Percentiles rank a stretch among this genome's conserved stretches.
Evolutionary conservation across 1,284 basidiomycete genomes (phyloP).

Genomic region (Pyrrhoderma lamaoense): DNA sequence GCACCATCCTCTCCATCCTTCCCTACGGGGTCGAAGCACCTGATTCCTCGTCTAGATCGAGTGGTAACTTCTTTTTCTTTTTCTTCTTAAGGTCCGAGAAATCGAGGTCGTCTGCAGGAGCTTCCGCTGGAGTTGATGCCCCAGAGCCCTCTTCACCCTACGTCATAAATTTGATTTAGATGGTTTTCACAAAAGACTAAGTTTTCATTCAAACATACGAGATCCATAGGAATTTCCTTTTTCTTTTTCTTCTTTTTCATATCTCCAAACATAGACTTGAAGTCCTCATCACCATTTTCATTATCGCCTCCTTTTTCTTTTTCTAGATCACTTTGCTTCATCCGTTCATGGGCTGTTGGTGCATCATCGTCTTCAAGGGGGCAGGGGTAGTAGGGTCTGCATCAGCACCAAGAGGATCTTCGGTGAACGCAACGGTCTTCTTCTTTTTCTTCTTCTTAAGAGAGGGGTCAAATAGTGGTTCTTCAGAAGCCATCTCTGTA

Average conservation of each 20-base stretch:
- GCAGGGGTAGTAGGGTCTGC: constrained; percentile 74
- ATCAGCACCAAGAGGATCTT: constrained; percentile 76
- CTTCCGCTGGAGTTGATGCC: constrained; percentile 47
- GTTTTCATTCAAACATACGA: constrained; percentile 49
- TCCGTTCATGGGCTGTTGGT: constrained; percentile 68
- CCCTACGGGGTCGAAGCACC: constrained; percentile 20
- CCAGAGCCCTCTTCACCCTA: constrained; percentile 60
- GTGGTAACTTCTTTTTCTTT: constrained; percentile 73
- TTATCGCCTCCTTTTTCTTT: constrained; percentile 29
- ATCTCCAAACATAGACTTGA: constrained; percentile 80
- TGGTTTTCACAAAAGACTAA: too few relatives aligned
- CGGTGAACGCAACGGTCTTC: constrained; percentile 76
- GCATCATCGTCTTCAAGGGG: constrained; percentile 58
- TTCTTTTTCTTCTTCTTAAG: constrained; percentile 80
- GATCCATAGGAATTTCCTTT: constrained; percentile 80
- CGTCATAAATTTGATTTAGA: too few relatives aligned
- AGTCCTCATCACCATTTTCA: constrained; percentile 53
- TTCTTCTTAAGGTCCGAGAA: constrained; percentile 84
- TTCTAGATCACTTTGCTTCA: constrained; percentile 44
- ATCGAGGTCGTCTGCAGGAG: constrained; percentile 54
- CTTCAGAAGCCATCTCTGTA: constrained; percentile 47
- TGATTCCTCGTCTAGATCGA: constrained; percentile 41
- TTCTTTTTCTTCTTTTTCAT: constrained; percentile 92
- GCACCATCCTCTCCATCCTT: constrained; percentile 26
- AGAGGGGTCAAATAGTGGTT: constrained; percentile 76